Evolutionary conservation across 768 basidiomycete genomes (phyloP), one percentile per base, ranked within the genome.

Genomic region (Suillus weaverae): DNA sequence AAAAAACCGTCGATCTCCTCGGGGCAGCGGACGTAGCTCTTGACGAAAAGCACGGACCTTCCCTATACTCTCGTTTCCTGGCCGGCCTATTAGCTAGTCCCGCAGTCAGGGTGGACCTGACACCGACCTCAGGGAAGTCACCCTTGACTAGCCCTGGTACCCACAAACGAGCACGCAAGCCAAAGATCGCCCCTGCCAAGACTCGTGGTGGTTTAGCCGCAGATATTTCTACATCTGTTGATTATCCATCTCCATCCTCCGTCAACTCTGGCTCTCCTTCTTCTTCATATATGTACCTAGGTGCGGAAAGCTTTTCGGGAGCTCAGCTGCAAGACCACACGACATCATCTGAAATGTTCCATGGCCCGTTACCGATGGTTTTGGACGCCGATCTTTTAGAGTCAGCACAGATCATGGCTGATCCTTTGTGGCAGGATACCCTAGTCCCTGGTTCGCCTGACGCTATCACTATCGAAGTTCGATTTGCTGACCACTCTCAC

Each of bases 31-130:
- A 89, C 62, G 85, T 94, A 20, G 88, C 88, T 22, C 83, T 94
- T 64, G 93, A 95, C 75, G 89, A 91, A 33, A 87, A 87, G 20
- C 92, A 94, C 71, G 90, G 89, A 0, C 92, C 92, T 1, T 89
- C 87, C 72, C 79, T 94, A 6, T 94, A 92, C 73, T 86, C 92
- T 0, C 87, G 86, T 56, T 94, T 94, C 83, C 81, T 95, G 54
- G 84, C 85, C 51, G 86, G 87, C 41, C 81, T 94, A 5, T 81
- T 94, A 9, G 84, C 84, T 18, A 84, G 83, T 30, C 56, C 56
- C 26, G 26, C 18, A 4, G 56, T 59, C 38, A 39, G 26, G 10
- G 18, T 59, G 18, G 38, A 59, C 38, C 38, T 59, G 38, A 30
- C 26, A 39, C 38, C 26, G 6, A 36, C 54, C 14, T 22, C 53